Evolutionary conservation across 768 basidiomycete species (phyloP).

Genomic region (Steccherinum ochraceum): DNA sequence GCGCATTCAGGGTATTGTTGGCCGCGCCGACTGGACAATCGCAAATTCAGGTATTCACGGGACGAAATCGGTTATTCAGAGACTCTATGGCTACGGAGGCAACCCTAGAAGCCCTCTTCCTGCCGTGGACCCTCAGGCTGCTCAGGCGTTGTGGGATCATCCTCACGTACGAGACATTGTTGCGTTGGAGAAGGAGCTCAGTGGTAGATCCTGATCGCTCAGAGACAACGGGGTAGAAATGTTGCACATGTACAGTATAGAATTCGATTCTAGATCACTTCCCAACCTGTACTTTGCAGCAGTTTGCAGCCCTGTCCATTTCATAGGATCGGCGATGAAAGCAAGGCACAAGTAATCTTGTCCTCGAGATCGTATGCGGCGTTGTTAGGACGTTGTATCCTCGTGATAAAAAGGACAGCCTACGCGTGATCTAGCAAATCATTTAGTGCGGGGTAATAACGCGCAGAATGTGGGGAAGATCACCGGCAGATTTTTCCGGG

Average conservation of each 20-base stretch:
- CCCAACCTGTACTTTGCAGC: background rate
- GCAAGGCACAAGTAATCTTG: no score
- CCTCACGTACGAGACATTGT: conserved; percentile 65
- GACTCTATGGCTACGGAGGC: conserved; percentile 77
- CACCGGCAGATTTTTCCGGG: background rate
- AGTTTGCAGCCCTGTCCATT: no score
- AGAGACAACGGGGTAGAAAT: no score
- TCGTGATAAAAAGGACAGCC: no score
- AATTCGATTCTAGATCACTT: no score
- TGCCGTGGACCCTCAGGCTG: conserved; percentile 50
- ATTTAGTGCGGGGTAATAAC: no score
- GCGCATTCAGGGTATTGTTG: conserved; percentile 72
- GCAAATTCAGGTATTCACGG: conserved; percentile 72
- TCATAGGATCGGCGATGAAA: no score
- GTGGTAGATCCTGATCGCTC: conserved; percentile 30
- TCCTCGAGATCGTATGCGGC: no score
- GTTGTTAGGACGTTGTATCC: no score
- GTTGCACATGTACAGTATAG: background rate
- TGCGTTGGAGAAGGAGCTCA: conserved; percentile 52
- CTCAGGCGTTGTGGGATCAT: conserved; percentile 64
- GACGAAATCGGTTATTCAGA: conserved; percentile 76
- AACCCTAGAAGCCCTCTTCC: conserved; percentile 71
- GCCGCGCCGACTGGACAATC: conserved; percentile 75
- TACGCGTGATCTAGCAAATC: no score
- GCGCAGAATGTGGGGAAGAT: conserved; percentile 1